These are phyloP conservation scores for Jacaranda copaia DNA, from an alignment of 257 asterid genomes.

Conservation along the genomic window DNA sequence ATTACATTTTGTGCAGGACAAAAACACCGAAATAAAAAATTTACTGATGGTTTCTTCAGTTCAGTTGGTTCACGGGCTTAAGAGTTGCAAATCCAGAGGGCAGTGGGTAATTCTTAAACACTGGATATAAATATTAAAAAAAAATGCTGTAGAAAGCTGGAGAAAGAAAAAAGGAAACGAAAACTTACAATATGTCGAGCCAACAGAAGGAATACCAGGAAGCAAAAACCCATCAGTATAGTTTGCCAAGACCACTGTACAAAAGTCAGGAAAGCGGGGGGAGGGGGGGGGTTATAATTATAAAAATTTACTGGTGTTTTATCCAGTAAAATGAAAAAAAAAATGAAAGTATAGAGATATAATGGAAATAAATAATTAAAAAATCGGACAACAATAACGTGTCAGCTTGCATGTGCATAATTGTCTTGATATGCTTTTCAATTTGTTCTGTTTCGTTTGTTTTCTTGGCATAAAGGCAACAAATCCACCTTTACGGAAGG, in stretches of 20 bases:
- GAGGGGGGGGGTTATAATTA: background rate
- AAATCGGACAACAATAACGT: constrained; percentile 32
- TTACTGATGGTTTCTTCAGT: background rate
- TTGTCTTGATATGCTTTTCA: constrained; percentile 34
- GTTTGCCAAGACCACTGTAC: constrained; percentile 99
- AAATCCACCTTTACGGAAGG: constrained; percentile 28
- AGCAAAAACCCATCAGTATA: constrained; percentile 85
- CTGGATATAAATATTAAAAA: no score
- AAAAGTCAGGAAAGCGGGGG: constrained; percentile 23
- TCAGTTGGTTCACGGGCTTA: constrained; percentile 26
- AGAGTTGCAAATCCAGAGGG: constrained; percentile 23
- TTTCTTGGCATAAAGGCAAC: constrained; percentile 26
- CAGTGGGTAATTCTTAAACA: background rate
- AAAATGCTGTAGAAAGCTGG: background rate
- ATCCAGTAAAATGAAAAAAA: background rate
- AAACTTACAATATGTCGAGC: constrained; percentile 78
- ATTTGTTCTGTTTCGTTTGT: constrained; percentile 30
- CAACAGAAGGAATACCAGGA: constrained; percentile 69
- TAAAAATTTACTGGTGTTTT: background rate
- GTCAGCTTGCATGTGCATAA: constrained; percentile 48
- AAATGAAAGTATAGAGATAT: background rate
- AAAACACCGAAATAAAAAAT: no score
- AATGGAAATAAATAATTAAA: background rate
- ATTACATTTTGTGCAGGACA: no score
- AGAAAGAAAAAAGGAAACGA: background rate